These are phyloP conservation scores for Poteriospumella lacustris DNA, from an alignment of 108 stramenopile genomes.

Conservation along the genomic window DNA sequence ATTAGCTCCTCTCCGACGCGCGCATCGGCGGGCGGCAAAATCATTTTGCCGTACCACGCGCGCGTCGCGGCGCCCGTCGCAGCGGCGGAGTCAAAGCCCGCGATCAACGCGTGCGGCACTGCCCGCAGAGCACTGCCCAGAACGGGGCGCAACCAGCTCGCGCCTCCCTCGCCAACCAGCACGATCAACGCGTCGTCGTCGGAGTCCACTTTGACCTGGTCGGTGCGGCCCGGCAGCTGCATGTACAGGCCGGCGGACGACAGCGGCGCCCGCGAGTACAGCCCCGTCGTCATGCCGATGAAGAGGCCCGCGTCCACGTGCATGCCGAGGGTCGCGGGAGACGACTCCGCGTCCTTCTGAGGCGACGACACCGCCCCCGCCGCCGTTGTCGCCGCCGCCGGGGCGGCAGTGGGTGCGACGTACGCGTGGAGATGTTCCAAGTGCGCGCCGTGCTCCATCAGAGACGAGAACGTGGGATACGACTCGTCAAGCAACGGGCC, in stretches of 20 bases:
- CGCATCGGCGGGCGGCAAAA: constrained; percentile 27
- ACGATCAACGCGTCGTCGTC: constrained; percentile 15
- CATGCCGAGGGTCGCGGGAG: background rate
- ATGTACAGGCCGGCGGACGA: background rate
- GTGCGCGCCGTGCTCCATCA: constrained; percentile 10
- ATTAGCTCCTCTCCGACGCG: background rate
- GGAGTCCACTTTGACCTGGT: too few species aligned
- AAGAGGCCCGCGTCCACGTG: constrained; percentile 15
- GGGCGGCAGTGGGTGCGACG: background rate
- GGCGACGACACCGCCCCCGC: too few species aligned
- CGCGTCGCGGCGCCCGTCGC: background rate
- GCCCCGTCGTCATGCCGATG: constrained; percentile 23
- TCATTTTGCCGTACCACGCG: constrained; percentile 32
- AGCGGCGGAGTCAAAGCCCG: background rate
- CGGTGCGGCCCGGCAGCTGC: background rate
- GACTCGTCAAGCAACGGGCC: background rate
- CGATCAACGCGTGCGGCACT: constrained; percentile 10
- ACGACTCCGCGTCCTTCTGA: background rate
- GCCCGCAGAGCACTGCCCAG: background rate
- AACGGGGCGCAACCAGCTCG: background rate
- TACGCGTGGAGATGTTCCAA: constrained; percentile 23
- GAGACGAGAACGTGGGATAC: background rate
- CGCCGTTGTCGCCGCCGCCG: too few species aligned
- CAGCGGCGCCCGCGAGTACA: too few species aligned
- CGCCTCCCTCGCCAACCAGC: constrained; percentile 10